Evolutionary conservation across 306 rosid species (phyloP), one percentile per base, ranked within the genome.

Genomic region (Erythrophleum fordii): DNA sequence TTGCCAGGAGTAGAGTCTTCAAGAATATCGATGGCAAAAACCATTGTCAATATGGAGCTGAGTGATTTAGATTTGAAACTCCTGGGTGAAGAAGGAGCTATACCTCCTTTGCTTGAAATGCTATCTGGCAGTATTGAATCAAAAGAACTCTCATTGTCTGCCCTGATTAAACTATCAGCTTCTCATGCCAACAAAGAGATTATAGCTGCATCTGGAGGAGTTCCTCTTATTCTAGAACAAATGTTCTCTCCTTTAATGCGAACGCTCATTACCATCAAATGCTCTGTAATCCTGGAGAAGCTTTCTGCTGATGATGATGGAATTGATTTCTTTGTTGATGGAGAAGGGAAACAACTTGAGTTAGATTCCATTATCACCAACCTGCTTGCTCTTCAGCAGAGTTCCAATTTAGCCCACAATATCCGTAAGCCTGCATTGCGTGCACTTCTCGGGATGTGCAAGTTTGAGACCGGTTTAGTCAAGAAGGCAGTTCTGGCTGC

Each of bases 391-490:
- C 73, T 91, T 80, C 95, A 87, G 46, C 86, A 85, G 81, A 87
- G 17, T 71, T 76, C 83, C 62, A 82, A 61, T 80, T 82, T 84
- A 59, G 81, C 88, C 45, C 61, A 67, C 82, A 90, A 77, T 80
- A 73, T 86, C 16, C 88, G 90, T 8, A 88, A 87, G 85, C 97
- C 94, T 13, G 85, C 92, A 18, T 73, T 91, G 74, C 83, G 85
- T 13, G 86, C 89, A n/a, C 94, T 93, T 76, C 93, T 90, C 14
- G 92, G 88, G 45, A 87, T 93, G 81, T 93, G 97, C 90, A 93
- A 86, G 86, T 88, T 90, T 29, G 92, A 91, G 77, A 88, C 93
- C 4, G 79, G 83, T 82, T 78, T 93, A 66, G 90, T 93, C n/a
- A 91, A 91, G 85, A 90, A 88, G 76, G 94, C 89, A 3, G 86